Conservation (phyloP, 345 rosid genomes). For the Aurinia saxatilis region DNA sequence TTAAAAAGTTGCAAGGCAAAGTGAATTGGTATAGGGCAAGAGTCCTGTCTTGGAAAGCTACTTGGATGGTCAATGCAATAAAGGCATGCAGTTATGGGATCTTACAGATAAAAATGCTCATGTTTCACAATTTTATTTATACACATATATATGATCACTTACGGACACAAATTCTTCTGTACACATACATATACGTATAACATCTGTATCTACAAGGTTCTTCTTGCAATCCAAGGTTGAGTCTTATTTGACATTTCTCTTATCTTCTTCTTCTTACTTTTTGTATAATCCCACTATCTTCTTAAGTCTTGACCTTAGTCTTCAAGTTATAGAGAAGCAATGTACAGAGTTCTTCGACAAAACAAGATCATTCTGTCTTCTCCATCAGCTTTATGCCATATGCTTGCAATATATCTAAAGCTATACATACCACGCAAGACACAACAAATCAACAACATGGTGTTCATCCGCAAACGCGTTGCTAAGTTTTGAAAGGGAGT, state of each 20-base stretch:
- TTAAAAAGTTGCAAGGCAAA: neutral
- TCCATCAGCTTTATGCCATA: constrained; percentile 67
- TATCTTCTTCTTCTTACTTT: neutral
- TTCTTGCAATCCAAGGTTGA: neutral
- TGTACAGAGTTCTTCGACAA: neutral
- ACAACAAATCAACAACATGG: constrained; percentile 1
- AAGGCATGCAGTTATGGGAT: too few species aligned
- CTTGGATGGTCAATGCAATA: too few species aligned
- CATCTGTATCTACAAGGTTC: neutral
- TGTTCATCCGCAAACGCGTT: neutral
- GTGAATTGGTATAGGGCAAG: neutral
- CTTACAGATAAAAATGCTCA: too few species aligned
- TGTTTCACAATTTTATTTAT: neutral
- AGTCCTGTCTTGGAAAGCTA: constrained; percentile 5
- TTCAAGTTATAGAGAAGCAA: neutral
- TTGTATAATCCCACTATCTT: neutral
- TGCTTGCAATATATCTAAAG: constrained; percentile 68
- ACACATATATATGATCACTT: neutral
- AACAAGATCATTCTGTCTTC: constrained; percentile 37
- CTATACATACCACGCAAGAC: constrained; percentile 54
- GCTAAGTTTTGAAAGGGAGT: neutral
- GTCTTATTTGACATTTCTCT: neutral
- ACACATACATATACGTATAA: neutral
- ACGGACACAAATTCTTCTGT: neutral
- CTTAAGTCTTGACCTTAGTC: constrained; percentile 2